These are phyloP conservation scores for Saturnispora zaruensis DNA, from an alignment of 805 yeast genomes.

Conservation along the genomic window DNA sequence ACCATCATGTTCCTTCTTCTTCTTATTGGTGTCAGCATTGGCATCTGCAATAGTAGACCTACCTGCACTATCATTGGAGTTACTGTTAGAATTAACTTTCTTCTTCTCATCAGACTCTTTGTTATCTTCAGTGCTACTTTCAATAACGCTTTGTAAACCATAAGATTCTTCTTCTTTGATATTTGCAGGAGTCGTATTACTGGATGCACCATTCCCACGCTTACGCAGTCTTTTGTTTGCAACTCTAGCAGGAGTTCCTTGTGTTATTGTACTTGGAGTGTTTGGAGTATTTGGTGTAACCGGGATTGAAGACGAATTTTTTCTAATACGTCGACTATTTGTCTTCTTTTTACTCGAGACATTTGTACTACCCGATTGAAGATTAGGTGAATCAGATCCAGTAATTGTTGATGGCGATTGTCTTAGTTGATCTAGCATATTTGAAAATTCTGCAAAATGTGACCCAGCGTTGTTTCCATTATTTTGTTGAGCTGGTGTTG, in stretches of 20 bases:
- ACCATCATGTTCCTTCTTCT: neutral
- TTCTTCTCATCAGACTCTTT: neutral
- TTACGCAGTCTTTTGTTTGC: constrained; percentile 16
- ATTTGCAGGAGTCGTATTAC: constrained; percentile 20
- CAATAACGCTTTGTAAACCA: constrained; percentile 9
- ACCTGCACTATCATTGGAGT: neutral
- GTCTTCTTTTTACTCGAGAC: constrained; percentile 14
- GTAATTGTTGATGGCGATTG: constrained; percentile 15
- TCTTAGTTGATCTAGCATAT: constrained; percentile 15
- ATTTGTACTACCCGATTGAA: neutral
- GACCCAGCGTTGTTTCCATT: constrained; percentile 8
- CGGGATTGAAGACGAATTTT: constrained; percentile 24
- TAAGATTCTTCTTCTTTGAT: constrained; percentile 23
- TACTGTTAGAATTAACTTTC: neutral
- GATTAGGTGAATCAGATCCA: constrained; percentile 8
- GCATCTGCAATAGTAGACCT: neutral
- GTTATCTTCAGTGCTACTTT: constrained; percentile 1
- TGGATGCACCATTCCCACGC: constrained; percentile 14
- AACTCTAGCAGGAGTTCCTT: constrained; percentile 4
- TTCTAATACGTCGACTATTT: constrained; percentile 19
- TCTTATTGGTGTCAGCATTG: neutral
- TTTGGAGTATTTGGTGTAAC: constrained; percentile 29
- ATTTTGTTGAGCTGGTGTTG: neutral
- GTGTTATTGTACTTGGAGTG: constrained; percentile 15
- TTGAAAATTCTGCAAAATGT: constrained; percentile 16